phyloP scores from a whole-genome alignment of 495 filamentous ascomycete genomes.

The Pyrenula massariospora region DNA sequence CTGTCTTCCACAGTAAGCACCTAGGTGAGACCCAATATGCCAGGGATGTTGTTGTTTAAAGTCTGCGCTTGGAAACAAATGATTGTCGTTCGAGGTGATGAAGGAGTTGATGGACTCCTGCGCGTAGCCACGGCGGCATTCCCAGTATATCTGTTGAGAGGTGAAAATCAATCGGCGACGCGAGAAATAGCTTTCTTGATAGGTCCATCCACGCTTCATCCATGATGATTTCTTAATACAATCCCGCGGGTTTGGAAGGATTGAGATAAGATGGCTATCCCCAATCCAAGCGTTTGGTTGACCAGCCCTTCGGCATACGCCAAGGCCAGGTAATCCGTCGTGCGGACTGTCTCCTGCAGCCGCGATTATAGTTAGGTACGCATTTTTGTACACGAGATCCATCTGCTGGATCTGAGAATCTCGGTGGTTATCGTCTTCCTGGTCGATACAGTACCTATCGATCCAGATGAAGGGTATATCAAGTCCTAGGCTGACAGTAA shows the following conservation, averaged over 20 bases:
- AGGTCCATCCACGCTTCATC: slow-evolving; percentile 11
- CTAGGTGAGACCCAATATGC: background rate
- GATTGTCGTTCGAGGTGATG: too few relatives aligned
- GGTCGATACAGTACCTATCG: slow-evolving; percentile 13
- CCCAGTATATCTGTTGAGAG: slow-evolving; percentile 21
- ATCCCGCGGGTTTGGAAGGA: background rate
- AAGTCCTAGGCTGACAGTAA: background rate
- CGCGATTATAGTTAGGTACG: slow-evolving; percentile 14
- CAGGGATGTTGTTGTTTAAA: background rate
- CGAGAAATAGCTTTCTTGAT: slow-evolving; percentile 11
- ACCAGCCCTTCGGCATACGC: background rate
- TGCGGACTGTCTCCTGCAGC: slow-evolving; percentile 5
- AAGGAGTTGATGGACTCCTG: too few relatives aligned
- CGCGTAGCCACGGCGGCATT: too few relatives aligned
- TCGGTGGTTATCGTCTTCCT: slow-evolving; percentile 11
- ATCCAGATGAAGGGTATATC: background rate
- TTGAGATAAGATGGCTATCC: background rate
- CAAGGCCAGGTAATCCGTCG: background rate
- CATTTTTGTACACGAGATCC: slow-evolving; percentile 13
- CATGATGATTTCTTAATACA: background rate
- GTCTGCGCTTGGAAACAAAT: too few relatives aligned
- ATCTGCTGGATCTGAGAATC: slow-evolving; percentile 12
- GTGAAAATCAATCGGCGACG: slow-evolving; percentile 17
- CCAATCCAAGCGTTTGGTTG: background rate
- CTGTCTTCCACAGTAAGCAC: background rate